These are phyloP conservation scores for Drechslerella stenobrocha DNA, from an alignment of 2,329 filamentous ascomycete genomes.

Conservation along the genomic window DNA sequence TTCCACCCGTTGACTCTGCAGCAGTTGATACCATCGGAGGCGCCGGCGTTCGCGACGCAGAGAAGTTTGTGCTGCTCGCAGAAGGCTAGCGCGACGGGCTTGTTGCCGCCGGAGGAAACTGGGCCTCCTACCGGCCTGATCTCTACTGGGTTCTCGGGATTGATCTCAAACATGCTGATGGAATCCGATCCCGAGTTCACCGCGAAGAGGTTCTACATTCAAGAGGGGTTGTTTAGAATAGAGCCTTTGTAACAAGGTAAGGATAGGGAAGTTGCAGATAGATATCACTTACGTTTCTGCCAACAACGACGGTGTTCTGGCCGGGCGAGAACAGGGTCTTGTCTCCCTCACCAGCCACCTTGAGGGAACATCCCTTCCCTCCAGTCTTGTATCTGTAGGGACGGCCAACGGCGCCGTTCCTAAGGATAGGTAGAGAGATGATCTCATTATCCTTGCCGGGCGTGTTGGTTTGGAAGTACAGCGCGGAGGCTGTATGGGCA, in stretches of 20 bases:
- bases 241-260: too few relatives aligned
- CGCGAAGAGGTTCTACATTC: conserved; percentile 58
- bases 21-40: conserved; percentile 59
- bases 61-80: conserved; percentile 57
- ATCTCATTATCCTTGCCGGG: conserved; percentile 22
- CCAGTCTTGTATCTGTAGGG: conserved; percentile 25
- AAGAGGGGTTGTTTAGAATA: not conserved
- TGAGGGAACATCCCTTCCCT: conserved; percentile 21
- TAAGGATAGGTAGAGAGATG: conserved; percentile 20
- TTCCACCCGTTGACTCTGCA: conserved; percentile 54
- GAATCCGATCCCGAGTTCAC: conserved; percentile 63
- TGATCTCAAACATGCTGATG: conserved; percentile 60
- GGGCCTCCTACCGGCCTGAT: conserved; percentile 59
- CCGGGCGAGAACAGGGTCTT: not conserved
- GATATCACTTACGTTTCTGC: conserved; percentile 14
- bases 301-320: conserved; percentile 30
- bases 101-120: conserved; percentile 59
- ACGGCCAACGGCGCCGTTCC: conserved; percentile 10
- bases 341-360: not conserved
- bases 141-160: conserved; percentile 57
- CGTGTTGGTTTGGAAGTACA: conserved; percentile 39
- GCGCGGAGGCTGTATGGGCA: not conserved
- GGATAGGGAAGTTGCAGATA: too few relatives aligned
- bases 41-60: conserved; percentile 60
- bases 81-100: conserved; percentile 61